Conservation (phyloP, 176 grass and related monocot genomes). For the Thalia dealbata region DNA sequence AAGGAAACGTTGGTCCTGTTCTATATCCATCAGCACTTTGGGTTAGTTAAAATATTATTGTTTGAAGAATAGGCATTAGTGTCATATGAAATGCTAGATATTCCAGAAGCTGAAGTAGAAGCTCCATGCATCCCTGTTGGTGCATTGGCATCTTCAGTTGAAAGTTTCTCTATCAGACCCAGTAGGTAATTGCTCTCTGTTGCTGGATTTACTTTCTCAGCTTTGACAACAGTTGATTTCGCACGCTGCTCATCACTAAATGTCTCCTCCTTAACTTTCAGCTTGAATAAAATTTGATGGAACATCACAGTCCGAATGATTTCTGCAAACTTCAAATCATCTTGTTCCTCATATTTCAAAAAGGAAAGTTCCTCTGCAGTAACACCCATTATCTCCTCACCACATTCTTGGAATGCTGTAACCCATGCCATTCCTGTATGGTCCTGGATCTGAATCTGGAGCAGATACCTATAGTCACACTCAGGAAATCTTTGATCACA, state of each 20-base stretch:
- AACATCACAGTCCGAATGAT: conserved; percentile 41
- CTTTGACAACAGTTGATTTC: conserved; percentile 42
- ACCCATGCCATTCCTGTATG: conserved; percentile 53
- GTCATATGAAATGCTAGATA: conserved; percentile 20
- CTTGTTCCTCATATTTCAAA: conserved; percentile 44
- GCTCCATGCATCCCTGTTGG: conserved; percentile 12
- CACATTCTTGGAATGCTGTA: conserved; percentile 73
- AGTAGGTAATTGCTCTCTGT: conserved; percentile 47
- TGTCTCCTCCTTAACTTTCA: conserved; percentile 70
- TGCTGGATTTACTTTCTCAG: conserved; percentile 44
- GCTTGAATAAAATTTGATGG: conserved; percentile 58
- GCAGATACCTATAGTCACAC: conserved; percentile 77
- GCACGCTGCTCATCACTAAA: conserved; percentile 47
- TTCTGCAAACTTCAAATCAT: conserved; percentile 39
- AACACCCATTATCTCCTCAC: conserved; percentile 41
- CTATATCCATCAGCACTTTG: conserved; percentile 15
- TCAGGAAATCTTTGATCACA: conserved; percentile 37
- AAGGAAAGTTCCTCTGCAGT: conserved; percentile 36
- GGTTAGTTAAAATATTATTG: conserved; percentile 17
- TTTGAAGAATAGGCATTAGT: conserved; percentile 16
- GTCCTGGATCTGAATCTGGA: conserved; percentile 64
- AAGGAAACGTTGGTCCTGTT: conserved; percentile 13
- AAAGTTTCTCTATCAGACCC: conserved; percentile 32
- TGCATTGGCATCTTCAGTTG: conserved; percentile 27
- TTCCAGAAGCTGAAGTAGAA: background rate